phyloP scores from a whole-genome alignment of 1,284 basidiomycete genomes.

The Thecaphora thlaspeos region DNA sequence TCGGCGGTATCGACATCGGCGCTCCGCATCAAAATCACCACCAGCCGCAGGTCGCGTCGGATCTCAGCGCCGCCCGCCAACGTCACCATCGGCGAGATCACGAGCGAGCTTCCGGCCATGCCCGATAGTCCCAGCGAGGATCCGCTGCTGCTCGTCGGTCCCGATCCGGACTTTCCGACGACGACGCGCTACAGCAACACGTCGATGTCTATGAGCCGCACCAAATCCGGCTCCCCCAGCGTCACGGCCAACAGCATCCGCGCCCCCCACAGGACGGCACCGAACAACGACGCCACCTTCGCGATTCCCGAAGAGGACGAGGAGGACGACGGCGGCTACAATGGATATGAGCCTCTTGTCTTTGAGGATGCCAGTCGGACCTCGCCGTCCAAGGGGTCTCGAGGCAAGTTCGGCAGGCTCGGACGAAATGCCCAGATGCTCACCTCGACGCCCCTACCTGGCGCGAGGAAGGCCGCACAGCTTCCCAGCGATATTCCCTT shows the following conservation, averaged over 20 bases:
- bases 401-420: too few species aligned
- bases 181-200: conserved; percentile 4
- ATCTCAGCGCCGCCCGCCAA: conserved; percentile 12
- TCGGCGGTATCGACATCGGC: conserved; percentile 4
- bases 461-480: neutral
- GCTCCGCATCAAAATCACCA: conserved; percentile 1
- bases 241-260: neutral
- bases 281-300: neutral
- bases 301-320: neutral
- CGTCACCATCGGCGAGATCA: conserved; percentile 9
- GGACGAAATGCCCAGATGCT: neutral
- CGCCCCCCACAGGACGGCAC: neutral
- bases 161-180: neutral
- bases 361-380: neutral
- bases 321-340: neutral
- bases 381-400: neutral
- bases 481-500: neutral
- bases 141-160: conserved; percentile 21
- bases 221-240: neutral
- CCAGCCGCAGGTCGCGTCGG: conserved; percentile 5
- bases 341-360: neutral
- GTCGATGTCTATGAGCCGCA: conserved; percentile 3
- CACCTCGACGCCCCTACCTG: neutral
- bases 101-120: conserved; percentile 17
- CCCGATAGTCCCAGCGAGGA: conserved; percentile 39